Conservation (phyloP, 441 rosid genomes). For the Populus hybrid region DNA sequence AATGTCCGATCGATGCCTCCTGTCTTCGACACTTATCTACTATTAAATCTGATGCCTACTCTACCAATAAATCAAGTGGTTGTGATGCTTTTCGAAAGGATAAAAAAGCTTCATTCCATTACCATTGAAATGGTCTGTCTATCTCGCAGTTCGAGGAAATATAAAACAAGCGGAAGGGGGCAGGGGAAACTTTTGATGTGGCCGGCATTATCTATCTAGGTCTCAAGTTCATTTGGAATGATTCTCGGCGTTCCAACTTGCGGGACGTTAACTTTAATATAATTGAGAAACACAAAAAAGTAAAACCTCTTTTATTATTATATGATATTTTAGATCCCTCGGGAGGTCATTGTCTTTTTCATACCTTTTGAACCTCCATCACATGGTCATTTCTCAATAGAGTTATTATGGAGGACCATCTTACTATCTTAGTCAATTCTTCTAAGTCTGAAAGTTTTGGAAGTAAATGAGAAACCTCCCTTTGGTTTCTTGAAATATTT, state of each 20-base stretch:
- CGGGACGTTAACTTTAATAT: not conserved
- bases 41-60: too few relatives aligned
- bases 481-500: not conserved
- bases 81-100: not conserved
- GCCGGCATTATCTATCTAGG: conserved; percentile 19
- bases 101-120: not conserved
- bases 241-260: not conserved
- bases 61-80: conserved; percentile 8
- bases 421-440: not conserved
- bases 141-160: not conserved
- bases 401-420: not conserved
- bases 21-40: too few relatives aligned
- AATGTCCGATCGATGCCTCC: not conserved
- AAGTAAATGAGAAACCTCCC: not conserved
- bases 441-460: not conserved
- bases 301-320: too few relatives aligned
- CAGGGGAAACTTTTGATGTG: conserved; percentile 14
- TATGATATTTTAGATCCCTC: not conserved
- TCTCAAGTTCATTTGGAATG: not conserved
- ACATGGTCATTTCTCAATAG: not conserved
- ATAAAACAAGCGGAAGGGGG: conserved; percentile 22
- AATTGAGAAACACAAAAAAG: not conserved
- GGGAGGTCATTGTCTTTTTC: conserved; percentile 4
- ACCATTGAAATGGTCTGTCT: not conserved
- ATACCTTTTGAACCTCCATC: not conserved